Base-by-base conservation (phyloP, 169 alveolate genomes). In the Eimeria necatrix region DNA sequence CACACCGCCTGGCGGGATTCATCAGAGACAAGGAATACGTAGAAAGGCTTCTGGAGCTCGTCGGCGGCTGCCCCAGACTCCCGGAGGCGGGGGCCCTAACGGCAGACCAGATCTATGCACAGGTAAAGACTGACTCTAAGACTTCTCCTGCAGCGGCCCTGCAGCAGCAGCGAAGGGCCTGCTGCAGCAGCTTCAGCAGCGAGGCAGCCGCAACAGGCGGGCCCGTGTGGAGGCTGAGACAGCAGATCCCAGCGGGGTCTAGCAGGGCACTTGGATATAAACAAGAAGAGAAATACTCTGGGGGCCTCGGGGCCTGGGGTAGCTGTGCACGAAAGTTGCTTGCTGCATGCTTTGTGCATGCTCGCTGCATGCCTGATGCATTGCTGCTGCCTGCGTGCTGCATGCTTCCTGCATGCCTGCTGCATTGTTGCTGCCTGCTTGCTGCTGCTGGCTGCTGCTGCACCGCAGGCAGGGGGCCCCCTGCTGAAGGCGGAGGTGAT, bases 71-170 rank as follows among this genome's bases (percentile, higher is more conserved):
- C 73, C 95, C 95, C 26, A 53, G 49, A 18, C 71, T 92, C 48
- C 95, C 95, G 0, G 95, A 92, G 64, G 93, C 95, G 0, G 93
- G 93, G 64, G 91, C 95, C 24, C 91, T 92, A 20, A 92, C 95
- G 3, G 70, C 53, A 9, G 95, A 92, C 48, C 95, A 92, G 60
- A 92, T 92, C 59, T 92, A 83, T 48, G 95, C 95, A 5, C 95
- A 92, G 84, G 95, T 92, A 22, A 20, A 18, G 14, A 32, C 9
- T 85, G 70, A 12, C 24, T 86, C 4, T 9, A 26, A 20, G 24
- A 5, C 22, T 61, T 61, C n/a, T 61, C 22, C 74, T 18, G 41
- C 41, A 22, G 74, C 0, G 24, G n/a, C 24, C 74, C n/a, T n/a
- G 2, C n/a, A 61, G 74, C n/a, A 61, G 2, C n/a, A 61, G 3